Percentiles rank a stretch among this genome's conserved stretches.
phyloP scores from a whole-genome alignment of 2,329 filamentous ascomycete genomes.

The Sporothrix dimorphospora region DNA sequence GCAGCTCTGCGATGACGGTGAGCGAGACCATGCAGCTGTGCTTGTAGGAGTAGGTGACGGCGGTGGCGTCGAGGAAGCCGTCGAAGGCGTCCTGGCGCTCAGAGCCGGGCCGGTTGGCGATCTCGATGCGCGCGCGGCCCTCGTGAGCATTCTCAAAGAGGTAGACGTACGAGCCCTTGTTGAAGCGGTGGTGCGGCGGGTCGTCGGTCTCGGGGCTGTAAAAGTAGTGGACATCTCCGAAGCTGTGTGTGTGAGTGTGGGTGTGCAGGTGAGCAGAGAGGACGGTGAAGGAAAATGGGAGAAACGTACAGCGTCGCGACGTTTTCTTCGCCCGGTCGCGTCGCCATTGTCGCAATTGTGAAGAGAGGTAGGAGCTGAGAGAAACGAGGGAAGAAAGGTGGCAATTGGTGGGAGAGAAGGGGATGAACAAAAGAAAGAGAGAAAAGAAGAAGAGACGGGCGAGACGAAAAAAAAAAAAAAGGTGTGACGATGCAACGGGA shows the following conservation, averaged over 20 bases:
- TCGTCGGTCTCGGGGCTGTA: conserved; percentile 68
- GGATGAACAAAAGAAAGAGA: not conserved
- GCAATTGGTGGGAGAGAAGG: not conserved
- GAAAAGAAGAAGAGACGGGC: not conserved
- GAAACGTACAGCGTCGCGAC: conserved; percentile 51
- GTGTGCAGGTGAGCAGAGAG: not conserved
- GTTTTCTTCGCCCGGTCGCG: conserved; percentile 51
- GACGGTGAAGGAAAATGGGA: not conserved
- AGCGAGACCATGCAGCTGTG: conserved; percentile 73
- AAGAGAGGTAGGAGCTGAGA: too few species aligned
- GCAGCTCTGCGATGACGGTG: conserved; percentile 56
- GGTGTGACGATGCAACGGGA: not conserved
- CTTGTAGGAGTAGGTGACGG: conserved; percentile 71
- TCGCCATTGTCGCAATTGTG: conserved; percentile 44
- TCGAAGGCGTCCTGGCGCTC: conserved; percentile 79
- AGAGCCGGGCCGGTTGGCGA: conserved; percentile 74
- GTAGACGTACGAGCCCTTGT: conserved; percentile 79
- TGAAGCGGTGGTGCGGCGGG: conserved; percentile 78
- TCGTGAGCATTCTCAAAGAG: conserved; percentile 73
- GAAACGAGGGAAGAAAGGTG: too few species aligned
- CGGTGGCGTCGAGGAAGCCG: conserved; percentile 68
- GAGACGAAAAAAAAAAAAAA: conserved; percentile 10
- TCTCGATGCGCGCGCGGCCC: conserved; percentile 70
- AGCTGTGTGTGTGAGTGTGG: conserved; percentile 52
- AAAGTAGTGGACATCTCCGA: conserved; percentile 78